These are phyloP conservation scores for Beverwykella pulmonaria DNA, from an alignment of 495 filamentous ascomycete genomes.

Conservation along the genomic window DNA sequence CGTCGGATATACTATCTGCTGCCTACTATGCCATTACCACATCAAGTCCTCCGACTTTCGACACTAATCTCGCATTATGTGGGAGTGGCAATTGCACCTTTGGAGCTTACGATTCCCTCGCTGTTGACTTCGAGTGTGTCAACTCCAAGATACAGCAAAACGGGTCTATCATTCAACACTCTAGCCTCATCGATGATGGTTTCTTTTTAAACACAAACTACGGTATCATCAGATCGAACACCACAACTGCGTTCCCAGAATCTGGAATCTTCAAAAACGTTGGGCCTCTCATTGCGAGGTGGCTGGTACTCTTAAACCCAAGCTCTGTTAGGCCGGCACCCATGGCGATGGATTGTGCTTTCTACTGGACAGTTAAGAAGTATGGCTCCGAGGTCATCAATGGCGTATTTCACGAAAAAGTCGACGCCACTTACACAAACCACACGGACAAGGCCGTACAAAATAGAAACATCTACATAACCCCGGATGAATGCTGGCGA, in stretches of 20 bases:
- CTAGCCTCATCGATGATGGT: not conserved
- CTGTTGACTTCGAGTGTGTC: not conserved
- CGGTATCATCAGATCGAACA: not conserved
- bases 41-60: not conserved
- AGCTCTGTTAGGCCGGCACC: not conserved
- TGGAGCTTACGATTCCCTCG: not conserved
- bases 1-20: not conserved
- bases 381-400: not conserved
- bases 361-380: constrained; percentile 9
- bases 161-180: not conserved
- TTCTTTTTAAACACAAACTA: not conserved
- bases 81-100: not conserved
- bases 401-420: not conserved
- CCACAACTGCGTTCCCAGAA: not conserved
- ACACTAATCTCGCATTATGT: not conserved
- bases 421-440: constrained; percentile 2
- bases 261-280: not conserved
- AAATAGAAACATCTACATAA: not conserved
- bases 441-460: not conserved
- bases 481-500: not conserved
- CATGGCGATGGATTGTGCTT: constrained; percentile 6
- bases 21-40: not conserved
- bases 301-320: not conserved
- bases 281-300: constrained; percentile 1
- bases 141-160: not conserved